phyloP scores from a whole-genome alignment of 1,284 basidiomycete species.

The Kalmanozyma brasiliensis region DNA sequence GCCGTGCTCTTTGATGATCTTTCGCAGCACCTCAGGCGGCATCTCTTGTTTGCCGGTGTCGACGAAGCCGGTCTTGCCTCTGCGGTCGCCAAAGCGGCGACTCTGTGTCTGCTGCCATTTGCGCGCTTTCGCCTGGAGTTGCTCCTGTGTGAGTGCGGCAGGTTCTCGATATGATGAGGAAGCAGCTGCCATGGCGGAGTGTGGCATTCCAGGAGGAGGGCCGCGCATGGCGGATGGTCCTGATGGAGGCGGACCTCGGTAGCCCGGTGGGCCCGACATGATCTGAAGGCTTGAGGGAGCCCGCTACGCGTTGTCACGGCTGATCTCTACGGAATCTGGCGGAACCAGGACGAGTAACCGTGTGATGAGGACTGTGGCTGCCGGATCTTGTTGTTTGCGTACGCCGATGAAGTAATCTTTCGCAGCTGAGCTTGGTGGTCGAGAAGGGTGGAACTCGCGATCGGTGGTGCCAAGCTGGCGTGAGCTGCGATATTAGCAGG shows the following conservation, averaged over 20 bases:
- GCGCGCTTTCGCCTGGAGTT: constrained; percentile 83
- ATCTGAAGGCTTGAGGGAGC: background rate
- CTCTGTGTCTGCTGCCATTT: constrained; percentile 95
- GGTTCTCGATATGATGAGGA: constrained; percentile 48
- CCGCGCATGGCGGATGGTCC: constrained; percentile 51
- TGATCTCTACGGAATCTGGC: no score
- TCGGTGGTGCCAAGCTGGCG: no score
- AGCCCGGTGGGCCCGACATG: constrained; percentile 58
- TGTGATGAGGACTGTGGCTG: no score
- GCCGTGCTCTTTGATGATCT: constrained; percentile 69
- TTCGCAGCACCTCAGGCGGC: constrained; percentile 77
- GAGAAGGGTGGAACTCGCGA: background rate
- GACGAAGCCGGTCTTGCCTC: constrained; percentile 82
- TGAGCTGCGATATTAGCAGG: background rate
- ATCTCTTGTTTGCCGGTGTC: constrained; percentile 87
- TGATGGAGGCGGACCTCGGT: constrained; percentile 44
- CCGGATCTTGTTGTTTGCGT: no score
- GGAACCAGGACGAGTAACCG: no score
- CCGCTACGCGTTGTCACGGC: background rate
- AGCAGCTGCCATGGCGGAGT: constrained; percentile 15
- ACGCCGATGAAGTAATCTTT: no score
- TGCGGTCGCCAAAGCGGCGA: constrained; percentile 87
- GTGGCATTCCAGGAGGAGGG: constrained; percentile 45
- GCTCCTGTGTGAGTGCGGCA: constrained; percentile 77
- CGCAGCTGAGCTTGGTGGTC: constrained; percentile 4